These are phyloP conservation scores for Cryptosporidium xiaoi DNA, from an alignment of 169 alveolate genomes.

Conservation along the genomic window DNA sequence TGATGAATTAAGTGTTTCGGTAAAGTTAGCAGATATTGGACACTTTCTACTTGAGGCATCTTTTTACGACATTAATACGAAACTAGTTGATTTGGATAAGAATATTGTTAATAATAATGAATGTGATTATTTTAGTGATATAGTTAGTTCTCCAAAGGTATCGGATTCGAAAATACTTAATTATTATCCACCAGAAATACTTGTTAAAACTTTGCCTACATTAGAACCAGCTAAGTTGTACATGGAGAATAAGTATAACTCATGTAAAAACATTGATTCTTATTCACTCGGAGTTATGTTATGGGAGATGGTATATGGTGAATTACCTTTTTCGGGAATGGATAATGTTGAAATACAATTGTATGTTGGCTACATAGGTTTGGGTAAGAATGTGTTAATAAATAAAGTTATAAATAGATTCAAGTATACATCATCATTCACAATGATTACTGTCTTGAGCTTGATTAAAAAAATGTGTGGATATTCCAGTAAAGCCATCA, in stretches of 20 bases:
- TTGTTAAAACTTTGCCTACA: conserved; percentile 3
- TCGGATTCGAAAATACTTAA: conserved; percentile 18
- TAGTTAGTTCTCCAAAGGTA: conserved; percentile 13
- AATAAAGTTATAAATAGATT: too few relatives aligned
- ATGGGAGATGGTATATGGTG: conserved; percentile 72
- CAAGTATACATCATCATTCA: too few relatives aligned
- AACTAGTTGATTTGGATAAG: neutral
- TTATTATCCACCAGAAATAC: conserved; percentile 54
- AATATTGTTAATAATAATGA: neutral
- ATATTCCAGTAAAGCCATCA: neutral
- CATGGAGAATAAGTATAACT: conserved; percentile 6
- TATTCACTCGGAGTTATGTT: conserved; percentile 32
- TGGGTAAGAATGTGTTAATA: too few relatives aligned
- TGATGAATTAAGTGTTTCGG: neutral
- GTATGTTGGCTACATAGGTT: conserved; percentile 32
- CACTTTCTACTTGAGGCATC: conserved; percentile 62
- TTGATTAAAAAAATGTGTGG: conserved; percentile 39
- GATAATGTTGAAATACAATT: conserved; percentile 48
- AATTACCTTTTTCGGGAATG: conserved; percentile 67
- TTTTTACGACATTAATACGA: conserved; percentile 1
- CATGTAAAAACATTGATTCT: conserved; percentile 38
- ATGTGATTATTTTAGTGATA: neutral
- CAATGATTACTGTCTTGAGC: too few relatives aligned
- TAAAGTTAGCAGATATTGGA: conserved; percentile 62
- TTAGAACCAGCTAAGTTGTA: conserved; percentile 55